Base-by-base conservation (phyloP, 1,284 basidiomycete species). In the Cutaneotrichosporon sp. region DNA sequence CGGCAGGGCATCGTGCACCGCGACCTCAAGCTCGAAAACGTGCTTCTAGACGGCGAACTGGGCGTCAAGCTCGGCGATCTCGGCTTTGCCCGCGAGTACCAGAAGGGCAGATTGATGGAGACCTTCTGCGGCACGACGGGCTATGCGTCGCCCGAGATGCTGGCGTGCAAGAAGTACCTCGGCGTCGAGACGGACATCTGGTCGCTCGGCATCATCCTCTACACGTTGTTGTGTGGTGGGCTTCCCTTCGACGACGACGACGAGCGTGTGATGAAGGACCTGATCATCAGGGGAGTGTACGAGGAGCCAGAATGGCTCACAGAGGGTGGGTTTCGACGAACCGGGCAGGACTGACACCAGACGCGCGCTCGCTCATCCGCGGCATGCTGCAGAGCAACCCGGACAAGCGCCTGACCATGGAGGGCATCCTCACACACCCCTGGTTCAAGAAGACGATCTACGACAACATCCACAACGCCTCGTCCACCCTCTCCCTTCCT, bases 241-340 rank as follows among this genome's bases (percentile, higher is more conserved):
- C 81, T 98, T n/a, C 95, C 95, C 0, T 98, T 98, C 71, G 95
- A 98, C 71, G 92, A 98, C 70, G 97, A 99, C 64, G 89, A 98
- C 74, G 97, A 99, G 79, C 81, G 83, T 36, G 75, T 90, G 34
- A 98, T 98, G 93, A 89, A 89, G 69, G 82, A 85, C 54, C 89
- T 91, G 77, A 92, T 99, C 66, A 86, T 93, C 59, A 83, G 87
- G 64, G 92, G 90, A n/a, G 86, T 90, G 50, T 97, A 89, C 73
- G 92, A 95, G 64, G 89, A 97, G 69, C 95, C 94, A 6, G 86
- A 87, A 63, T 99, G 90, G 93, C 82, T 97, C 20, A 91, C 92
- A 16, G 81, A 85, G 71, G 91, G 94, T 93, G 66, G 58, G 80
- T 20, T 14, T 22, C 31, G 18, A 25, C 9, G 47, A 13, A 16